Evolutionary conservation across 1,284 basidiomycete genomes (phyloP).

Genomic region (Apiotrichum gamsii): DNA sequence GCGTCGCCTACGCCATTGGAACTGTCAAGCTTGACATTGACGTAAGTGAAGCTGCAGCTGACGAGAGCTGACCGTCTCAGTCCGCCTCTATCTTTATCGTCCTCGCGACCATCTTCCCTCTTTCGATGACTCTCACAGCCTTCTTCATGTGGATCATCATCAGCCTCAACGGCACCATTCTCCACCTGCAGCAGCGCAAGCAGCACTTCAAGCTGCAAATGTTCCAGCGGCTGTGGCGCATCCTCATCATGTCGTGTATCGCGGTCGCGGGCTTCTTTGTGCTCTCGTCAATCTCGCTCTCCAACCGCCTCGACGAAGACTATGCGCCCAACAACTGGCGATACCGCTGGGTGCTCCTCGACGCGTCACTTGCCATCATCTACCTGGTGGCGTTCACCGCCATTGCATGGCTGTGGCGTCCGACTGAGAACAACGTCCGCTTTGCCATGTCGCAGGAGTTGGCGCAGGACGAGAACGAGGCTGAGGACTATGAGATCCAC

Average conservation of each 20-base stretch:
- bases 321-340: slow-evolving; percentile 93
- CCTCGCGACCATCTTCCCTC: slow-evolving; percentile 80
- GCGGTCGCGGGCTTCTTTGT: slow-evolving; percentile 86
- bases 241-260: slow-evolving; percentile 76
- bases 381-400: slow-evolving; percentile 73
- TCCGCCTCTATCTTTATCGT: slow-evolving; percentile 72
- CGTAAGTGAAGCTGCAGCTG: slow-evolving; percentile 24
- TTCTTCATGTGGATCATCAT: slow-evolving; percentile 96
- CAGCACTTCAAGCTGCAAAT: slow-evolving; percentile 79
- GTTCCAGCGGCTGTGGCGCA: slow-evolving; percentile 78
- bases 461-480: slow-evolving; percentile 75
- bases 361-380: slow-evolving; percentile 86
- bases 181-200: slow-evolving; percentile 72
- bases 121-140: slow-evolving; percentile 85
- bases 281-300: slow-evolving; percentile 84
- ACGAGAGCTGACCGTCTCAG: slow-evolving; percentile 19
- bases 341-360: slow-evolving; percentile 89
- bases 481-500: slow-evolving; percentile 86
- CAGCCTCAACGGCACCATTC: slow-evolving; percentile 78
- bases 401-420: slow-evolving; percentile 90
- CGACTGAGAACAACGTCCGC: slow-evolving; percentile 85
- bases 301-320: slow-evolving; percentile 82
- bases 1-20: slow-evolving; percentile 84
- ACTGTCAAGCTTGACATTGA: slow-evolving; percentile 88
- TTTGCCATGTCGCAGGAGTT: slow-evolving; percentile 53